Evolutionary conservation across 2,329 filamentous ascomycete genomes (phyloP).

Genomic region (Aspergillus fijiensis): DNA sequence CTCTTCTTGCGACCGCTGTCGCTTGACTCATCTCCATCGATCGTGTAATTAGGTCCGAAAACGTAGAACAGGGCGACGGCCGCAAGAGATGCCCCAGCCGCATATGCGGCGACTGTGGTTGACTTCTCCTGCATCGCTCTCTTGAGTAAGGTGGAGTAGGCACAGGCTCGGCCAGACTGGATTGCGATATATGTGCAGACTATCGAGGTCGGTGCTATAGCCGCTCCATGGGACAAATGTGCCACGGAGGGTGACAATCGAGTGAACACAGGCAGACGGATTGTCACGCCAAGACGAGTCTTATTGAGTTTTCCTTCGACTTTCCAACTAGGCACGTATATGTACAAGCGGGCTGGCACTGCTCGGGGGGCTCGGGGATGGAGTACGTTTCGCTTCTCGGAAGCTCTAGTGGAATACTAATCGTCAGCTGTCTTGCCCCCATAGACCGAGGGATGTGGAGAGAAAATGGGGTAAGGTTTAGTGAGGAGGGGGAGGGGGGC

Average conservation of each 20-base stretch:
- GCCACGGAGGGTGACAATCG: background rate
- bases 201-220: background rate
- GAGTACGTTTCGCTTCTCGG: constrained; percentile 2
- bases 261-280: background rate
- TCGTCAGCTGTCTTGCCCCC: constrained; percentile 10
- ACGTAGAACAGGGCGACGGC: constrained; percentile 95
- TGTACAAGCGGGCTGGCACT: background rate
- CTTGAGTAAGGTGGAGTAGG: background rate
- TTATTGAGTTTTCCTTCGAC: background rate
- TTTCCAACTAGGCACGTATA: background rate
- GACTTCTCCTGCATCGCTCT: constrained; percentile 74
- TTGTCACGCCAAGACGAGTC: constrained; percentile 1
- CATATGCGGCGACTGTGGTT: constrained; percentile 83
- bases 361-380: background rate
- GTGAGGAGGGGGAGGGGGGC: constrained; percentile 7
- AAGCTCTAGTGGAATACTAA: constrained; percentile 4
- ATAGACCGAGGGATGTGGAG: constrained; percentile 19
- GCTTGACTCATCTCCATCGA: constrained; percentile 72
- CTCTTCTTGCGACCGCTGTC: constrained; percentile 71
- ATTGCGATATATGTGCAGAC: background rate
- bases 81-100: constrained; percentile 90
- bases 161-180: background rate
- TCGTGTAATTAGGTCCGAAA: constrained; percentile 94
- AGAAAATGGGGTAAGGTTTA: constrained; percentile 13
- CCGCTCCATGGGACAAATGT: constrained; percentile 3